A percentile compares a stretch with the other conserved stretches of the same genome.
Conservation (phyloP, 371 early-diverging fungal genomes). For the Phascolomyces articulosus region DNA sequence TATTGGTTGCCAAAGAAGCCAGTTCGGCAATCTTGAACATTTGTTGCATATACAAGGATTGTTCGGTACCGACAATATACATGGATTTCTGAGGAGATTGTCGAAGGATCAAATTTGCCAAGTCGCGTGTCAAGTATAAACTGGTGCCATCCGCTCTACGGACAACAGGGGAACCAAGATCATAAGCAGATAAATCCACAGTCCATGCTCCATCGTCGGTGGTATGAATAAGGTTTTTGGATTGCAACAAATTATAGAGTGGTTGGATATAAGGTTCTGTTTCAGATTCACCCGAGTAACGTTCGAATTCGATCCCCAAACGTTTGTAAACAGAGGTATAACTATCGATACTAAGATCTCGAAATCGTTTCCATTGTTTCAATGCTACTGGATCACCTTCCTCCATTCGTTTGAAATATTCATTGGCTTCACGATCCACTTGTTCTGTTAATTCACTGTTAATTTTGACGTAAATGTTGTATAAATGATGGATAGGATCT, state of each 20-base stretch:
- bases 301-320: slow-evolving; percentile 91
- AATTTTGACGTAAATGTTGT: slow-evolving; percentile 94
- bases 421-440: slow-evolving; percentile 80
- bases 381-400: slow-evolving; percentile 70
- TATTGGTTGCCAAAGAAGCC: slow-evolving; percentile 24
- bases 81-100: slow-evolving; percentile 73
- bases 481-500: slow-evolving; percentile 96
- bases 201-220: slow-evolving; percentile 69
- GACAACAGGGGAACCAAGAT: slow-evolving; percentile 79
- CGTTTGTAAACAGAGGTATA: slow-evolving; percentile 88
- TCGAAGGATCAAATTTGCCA: slow-evolving; percentile 91
- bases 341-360: slow-evolving; percentile 85
- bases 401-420: slow-evolving; percentile 95
- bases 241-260: slow-evolving; percentile 65
- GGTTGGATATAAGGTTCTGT: slow-evolving; percentile 72
- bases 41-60: slow-evolving; percentile 90
- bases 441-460: slow-evolving; percentile 68
- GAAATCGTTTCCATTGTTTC: slow-evolving; percentile 84
- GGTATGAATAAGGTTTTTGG: slow-evolving; percentile 9
- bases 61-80: slow-evolving; percentile 95
- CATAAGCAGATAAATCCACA: slow-evolving; percentile 74
- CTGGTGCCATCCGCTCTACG: slow-evolving; percentile 92
- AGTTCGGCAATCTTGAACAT: slow-evolving; percentile 87
- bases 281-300: slow-evolving; percentile 97
- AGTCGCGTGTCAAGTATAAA: slow-evolving; percentile 95